A percentile compares a stretch with the other conserved stretches of the same genome.
Conservation (phyloP, 106 monocot species). For the Dioscorea dumetorum region DNA sequence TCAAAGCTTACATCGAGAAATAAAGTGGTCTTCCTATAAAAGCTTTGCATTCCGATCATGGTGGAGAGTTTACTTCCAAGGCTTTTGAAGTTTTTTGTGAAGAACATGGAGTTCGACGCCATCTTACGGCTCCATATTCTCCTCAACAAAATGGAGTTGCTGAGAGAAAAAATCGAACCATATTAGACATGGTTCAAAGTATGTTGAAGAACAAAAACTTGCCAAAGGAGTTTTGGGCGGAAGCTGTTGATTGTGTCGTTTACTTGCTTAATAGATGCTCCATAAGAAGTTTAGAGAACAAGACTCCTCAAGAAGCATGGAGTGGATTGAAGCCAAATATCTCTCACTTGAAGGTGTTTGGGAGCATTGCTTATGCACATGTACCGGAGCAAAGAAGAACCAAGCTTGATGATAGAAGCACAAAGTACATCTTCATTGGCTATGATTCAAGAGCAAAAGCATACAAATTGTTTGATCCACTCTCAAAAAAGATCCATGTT, state of each 20-base stretch:
- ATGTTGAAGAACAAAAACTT: constrained; percentile 4
- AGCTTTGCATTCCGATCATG: neutral
- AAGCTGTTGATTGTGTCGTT: neutral
- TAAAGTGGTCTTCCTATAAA: neutral
- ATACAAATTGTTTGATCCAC: neutral
- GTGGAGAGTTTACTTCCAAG: neutral
- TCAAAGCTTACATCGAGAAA: neutral
- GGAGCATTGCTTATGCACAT: constrained; percentile 1
- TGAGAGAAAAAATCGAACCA: neutral
- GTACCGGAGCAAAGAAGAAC: neutral
- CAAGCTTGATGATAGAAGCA: constrained; percentile 3
- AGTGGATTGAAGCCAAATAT: neutral
- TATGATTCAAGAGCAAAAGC: neutral
- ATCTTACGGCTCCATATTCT: neutral
- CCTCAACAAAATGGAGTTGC: no score
- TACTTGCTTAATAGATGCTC: constrained; percentile 1
- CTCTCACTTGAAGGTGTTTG: neutral
- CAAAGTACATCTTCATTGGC: neutral
- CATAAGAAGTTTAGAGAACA: neutral
- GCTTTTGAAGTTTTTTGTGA: neutral
- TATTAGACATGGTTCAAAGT: neutral
- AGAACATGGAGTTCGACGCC: neutral
- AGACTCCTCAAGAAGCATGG: constrained; percentile 2
- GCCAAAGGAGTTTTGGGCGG: constrained; percentile 1
- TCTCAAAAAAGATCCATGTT: neutral